Evolutionary conservation across 768 basidiomycete species (phyloP).

Genomic region (Suillus spraguei): DNA sequence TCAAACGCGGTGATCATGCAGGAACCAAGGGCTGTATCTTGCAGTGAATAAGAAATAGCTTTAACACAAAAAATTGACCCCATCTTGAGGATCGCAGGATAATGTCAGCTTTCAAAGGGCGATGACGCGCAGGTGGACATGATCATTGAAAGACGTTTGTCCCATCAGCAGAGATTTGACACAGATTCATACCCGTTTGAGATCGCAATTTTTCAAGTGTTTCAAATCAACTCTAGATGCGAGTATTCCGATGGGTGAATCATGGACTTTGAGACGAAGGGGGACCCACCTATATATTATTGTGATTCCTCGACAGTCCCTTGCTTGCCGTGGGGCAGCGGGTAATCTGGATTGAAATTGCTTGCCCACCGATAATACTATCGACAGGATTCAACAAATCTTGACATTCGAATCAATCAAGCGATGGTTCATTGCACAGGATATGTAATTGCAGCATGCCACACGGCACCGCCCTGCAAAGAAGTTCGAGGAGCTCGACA

Average conservation of each 20-base stretch:
- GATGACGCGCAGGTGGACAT: constrained; percentile 13
- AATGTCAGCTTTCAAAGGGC: constrained; percentile 15
- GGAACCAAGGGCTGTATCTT: constrained; percentile 21
- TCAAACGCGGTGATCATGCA: constrained; percentile 21
- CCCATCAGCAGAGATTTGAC: background rate
- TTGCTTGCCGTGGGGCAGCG: background rate
- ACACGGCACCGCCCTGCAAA: background rate
- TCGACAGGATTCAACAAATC: background rate
- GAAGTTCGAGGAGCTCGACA: background rate
- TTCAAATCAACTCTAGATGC: background rate
- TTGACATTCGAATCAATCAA: background rate
- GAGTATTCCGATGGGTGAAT: background rate
- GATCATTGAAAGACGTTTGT: background rate
- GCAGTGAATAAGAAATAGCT: constrained; percentile 27
- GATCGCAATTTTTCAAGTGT: background rate
- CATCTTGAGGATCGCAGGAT: constrained; percentile 21
- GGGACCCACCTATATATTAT: background rate
- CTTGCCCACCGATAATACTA: background rate
- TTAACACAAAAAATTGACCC: constrained; percentile 24
- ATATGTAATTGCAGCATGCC: background rate
- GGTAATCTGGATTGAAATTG: background rate
- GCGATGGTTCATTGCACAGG: background rate
- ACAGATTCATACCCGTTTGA: background rate
- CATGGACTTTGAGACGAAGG: no score
- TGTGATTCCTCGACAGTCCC: background rate